Base-by-base conservation (phyloP, 192 early-diverging fungal species). In the Umbelopsis vinacea region DNA sequence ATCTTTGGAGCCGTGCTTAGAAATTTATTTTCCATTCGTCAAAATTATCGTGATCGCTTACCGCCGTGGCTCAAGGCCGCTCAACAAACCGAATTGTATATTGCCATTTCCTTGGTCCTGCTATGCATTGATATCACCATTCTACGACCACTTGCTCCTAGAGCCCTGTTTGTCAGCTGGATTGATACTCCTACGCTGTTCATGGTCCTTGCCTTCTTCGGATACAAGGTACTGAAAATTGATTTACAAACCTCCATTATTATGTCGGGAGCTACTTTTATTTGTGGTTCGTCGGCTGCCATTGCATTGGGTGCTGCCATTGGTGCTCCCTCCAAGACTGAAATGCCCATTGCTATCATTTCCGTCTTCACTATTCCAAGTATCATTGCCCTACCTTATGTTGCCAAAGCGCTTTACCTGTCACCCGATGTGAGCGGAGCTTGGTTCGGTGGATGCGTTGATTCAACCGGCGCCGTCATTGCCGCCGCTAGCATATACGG, bases 391-490 rank as follows among this genome's bases (percentile, higher is more conserved):
- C 66, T 86, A 19, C 85, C 85, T 8, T 86, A 84, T 50, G 74
- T 86, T 53, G 85, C 85, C 35, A 82, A 84, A 54, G 50, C 72
- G 8, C 46, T 86, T 22, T 68, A 68, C 2, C 50, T 86, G n/a
- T 53, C 68, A 46, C 21, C 85, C 21, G 67, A 77, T 22, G 82
- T 86, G 0, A 72, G 77, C 22, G 85, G 83, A 52, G 83, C 85
- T 17, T 84, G 85, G 85, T 86, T 86, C 45, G 83, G 85, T 54
- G 85, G 85, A 47, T 86, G 82, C 66, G 77, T 86, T 10, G 85
- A 86, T 52, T 86, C 85, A 11, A 86, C 85, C 19, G 85, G 85
- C 48, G 85, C 85, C 1, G 85, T 86, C 23, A 83, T 84, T 74
- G 83, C 83, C 12, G 78, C 85, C 23, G 79, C 85, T 23, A 82